A percentile compares a stretch with the other conserved stretches of the same genome.
These are phyloP conservation scores for Pachyrhizus erosus DNA, from an alignment of 306 rosid species.

Conservation along the genomic window DNA sequence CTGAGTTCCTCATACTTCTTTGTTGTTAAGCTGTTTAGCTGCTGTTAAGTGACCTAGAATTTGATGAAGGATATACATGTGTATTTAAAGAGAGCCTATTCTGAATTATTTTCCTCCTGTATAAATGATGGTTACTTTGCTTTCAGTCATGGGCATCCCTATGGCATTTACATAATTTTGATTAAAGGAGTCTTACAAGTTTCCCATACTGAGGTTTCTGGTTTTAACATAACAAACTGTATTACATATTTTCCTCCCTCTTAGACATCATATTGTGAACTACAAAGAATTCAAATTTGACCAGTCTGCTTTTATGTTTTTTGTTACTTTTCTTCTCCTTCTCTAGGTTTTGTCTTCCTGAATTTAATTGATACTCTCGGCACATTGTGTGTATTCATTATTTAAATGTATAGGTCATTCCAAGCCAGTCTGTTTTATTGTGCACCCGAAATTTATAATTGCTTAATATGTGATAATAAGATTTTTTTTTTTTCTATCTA, in stretches of 20 bases:
- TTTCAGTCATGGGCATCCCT: constrained; percentile 19
- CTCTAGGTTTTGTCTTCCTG: constrained; percentile 12
- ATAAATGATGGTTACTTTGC: constrained; percentile 4
- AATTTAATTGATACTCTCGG: constrained; percentile 1
- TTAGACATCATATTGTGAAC: constrained; percentile 32
- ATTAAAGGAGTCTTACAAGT: constrained; percentile 18
- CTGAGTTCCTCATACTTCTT: no score
- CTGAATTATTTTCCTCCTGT: not conserved
- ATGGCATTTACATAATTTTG: not conserved
- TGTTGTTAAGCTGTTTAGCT: no score
- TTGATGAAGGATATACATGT: not conserved
- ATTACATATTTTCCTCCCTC: constrained; percentile 14
- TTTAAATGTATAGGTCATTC: not conserved
- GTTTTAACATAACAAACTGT: constrained; percentile 16
- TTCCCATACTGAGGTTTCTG: not conserved
- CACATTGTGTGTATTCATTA: not conserved
- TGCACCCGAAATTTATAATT: constrained; percentile 22
- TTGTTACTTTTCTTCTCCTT: constrained; percentile 6
- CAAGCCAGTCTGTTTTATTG: constrained; percentile 11
- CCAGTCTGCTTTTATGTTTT: constrained; percentile 20
- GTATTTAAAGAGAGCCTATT: not conserved
- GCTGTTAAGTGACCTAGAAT: no score
- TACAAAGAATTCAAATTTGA: not conserved
- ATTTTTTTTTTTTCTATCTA: not conserved
- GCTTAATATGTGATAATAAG: constrained; percentile 16